These are phyloP conservation scores for Mycotypha africana DNA, from an alignment of 371 early-diverging fungal genomes.

Conservation along the genomic window DNA sequence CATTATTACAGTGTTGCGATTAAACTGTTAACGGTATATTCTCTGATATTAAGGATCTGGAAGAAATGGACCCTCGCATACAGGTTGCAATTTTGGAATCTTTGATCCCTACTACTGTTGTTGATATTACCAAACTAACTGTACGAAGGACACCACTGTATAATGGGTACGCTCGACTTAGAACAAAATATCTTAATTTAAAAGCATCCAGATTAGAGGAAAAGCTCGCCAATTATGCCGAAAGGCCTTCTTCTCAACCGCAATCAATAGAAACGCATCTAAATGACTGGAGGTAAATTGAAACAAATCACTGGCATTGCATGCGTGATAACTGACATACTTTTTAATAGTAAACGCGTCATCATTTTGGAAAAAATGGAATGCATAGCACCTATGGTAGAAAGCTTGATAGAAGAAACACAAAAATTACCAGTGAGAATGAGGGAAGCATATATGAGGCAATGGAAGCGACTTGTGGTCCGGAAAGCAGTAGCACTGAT, in stretches of 20 bases:
- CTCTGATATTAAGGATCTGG: conserved; percentile 18
- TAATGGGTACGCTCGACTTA: conserved; percentile 27
- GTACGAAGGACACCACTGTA: conserved; percentile 53
- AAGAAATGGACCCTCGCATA: conserved; percentile 23
- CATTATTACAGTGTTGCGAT: too few relatives aligned
- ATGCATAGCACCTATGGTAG: conserved; percentile 48
- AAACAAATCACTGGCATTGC: too few relatives aligned
- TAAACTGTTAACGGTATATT: too few relatives aligned
- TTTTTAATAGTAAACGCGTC: conserved; percentile 16
- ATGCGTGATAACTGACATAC: background rate
- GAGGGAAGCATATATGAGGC: conserved; percentile 51
- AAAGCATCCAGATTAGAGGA: conserved; percentile 23
- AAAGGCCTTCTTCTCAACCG: too few relatives aligned
- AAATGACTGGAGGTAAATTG: conserved; percentile 24
- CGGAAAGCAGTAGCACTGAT: conserved; percentile 43
- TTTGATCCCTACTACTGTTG: conserved; percentile 47
- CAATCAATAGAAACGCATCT: too few relatives aligned
- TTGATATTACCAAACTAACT: conserved; percentile 41
- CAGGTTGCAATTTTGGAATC: conserved; percentile 48
- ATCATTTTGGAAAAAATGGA: conserved; percentile 36
- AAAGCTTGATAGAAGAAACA: conserved; percentile 42
- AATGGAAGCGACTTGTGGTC: conserved; percentile 49
- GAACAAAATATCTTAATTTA: conserved; percentile 29
- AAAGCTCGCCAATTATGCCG: conserved; percentile 7
- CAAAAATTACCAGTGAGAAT: conserved; percentile 39